phyloP scores from a whole-genome alignment of 2,329 filamentous ascomycete genomes.

The Parasarocladium wereldwijsianum region DNA sequence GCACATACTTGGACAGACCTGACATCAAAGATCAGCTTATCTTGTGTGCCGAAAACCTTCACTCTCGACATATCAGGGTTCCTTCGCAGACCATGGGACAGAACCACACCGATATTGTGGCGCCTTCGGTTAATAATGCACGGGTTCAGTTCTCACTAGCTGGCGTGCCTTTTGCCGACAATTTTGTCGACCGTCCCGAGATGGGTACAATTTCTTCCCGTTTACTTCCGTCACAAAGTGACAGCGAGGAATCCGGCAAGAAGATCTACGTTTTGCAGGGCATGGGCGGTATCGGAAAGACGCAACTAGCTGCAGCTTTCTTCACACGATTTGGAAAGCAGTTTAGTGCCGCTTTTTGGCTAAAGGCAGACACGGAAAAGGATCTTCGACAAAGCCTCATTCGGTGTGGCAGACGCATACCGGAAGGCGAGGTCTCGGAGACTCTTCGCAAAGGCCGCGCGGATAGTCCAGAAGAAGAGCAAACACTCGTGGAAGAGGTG shows the following conservation, averaged over 20 bases:
- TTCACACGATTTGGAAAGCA: conserved; percentile 1
- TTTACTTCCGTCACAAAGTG: not conserved
- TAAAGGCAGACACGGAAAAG: conserved; percentile 16
- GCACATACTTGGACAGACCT: conserved; percentile 1
- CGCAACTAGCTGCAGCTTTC: conserved; percentile 2
- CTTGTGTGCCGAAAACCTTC: not conserved
- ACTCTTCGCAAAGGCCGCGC: not conserved
- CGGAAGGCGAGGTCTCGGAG: conserved; percentile 6
- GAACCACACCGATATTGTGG: not conserved
- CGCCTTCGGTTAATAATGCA: not conserved
- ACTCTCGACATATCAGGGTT: not conserved
- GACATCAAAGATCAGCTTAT: not conserved
- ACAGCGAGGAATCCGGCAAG: not conserved
- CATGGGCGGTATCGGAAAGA: conserved; percentile 3
- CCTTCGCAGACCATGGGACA: not conserved
- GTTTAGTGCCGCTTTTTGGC: conserved; percentile 18
- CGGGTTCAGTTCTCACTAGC: not conserved
- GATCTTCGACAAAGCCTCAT: conserved; percentile 14
- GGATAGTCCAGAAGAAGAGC: conserved; percentile 8
- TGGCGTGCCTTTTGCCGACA: conserved; percentile 34
- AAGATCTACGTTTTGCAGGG: conserved; percentile 2
- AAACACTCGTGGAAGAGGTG: conserved; percentile 10
- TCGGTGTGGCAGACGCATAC: conserved; percentile 9
- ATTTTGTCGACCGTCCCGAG: conserved; percentile 36
- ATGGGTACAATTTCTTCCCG: not conserved